Base-by-base conservation (phyloP, 805 yeast species). In the Candida corydali region DNA sequence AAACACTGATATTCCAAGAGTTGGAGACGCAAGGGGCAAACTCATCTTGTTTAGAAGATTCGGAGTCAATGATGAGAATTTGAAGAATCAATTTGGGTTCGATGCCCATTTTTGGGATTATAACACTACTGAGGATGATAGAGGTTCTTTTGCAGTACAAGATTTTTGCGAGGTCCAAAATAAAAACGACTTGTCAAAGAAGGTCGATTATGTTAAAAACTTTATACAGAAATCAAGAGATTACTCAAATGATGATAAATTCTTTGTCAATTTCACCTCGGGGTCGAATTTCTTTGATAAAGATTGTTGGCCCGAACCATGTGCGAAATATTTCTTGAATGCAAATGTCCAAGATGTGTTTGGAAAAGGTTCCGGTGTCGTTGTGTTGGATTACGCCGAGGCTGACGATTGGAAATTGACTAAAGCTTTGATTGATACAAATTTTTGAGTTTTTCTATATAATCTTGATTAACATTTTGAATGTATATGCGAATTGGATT, bases 251-350 rank as follows among this genome's bases (percentile, higher is more conserved):
- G 57, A 58, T 39, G 72, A 70, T 42, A 82, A 80, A 56, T 61
- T 84, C 45, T 83, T 75, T 49, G 59, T 84, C 43, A 84, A 84
- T 61, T 84, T 81, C 56, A 78, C 86, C 40, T 73, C 87, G 1
- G 91, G 82, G 12, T 70, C 88, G 29, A 80, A 80, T 58, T 80
- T 82, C 54, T 80, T 80, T 57, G 76, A 81, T 57, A 77, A 69
- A 35, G 69, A 65, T 32, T 82, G 86, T 57, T 84, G 93, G 93
- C 93, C 93, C 1, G 69, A 73, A 40, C 67, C 73, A 46, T 76
- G 83, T 42, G 76, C 87, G 14, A 61, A 69, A 38, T 78, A 76
- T 38, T 61, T 77, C 58, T 47, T 50, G 12, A 50, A 57, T 24
- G 63, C 67, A 33, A 63, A 68, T 12, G 55, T 80, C 39, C 66